These are phyloP conservation scores for Bacterosira constricta DNA, from an alignment of 108 stramenopile species.

Conservation along the genomic window DNA sequence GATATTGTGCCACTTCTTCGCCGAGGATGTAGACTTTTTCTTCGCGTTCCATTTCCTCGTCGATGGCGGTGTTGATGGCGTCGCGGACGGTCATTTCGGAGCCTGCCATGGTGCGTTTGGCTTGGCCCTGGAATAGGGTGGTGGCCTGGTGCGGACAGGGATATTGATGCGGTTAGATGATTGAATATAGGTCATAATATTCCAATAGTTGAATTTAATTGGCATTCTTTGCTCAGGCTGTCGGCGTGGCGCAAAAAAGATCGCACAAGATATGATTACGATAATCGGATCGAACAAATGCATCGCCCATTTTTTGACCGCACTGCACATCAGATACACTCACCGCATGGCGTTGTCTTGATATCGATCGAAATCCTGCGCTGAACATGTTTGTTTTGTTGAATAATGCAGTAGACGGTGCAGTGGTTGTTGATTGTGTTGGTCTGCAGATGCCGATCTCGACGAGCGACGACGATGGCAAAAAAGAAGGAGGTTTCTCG, in stretches of 20 bases:
- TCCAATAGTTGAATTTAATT: neutral
- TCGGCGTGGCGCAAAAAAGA: too few relatives aligned
- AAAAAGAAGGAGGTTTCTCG: neutral
- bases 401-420: neutral
- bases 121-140: conserved; percentile 5
- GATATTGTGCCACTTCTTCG: conserved; percentile 99
- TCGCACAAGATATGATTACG: too few relatives aligned
- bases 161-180: neutral
- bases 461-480: neutral
- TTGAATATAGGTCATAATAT: neutral
- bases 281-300: too few relatives aligned
- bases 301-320: too few relatives aligned
- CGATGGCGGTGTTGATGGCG: conserved; percentile 96
- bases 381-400: conserved; percentile 20
- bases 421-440: too few relatives aligned
- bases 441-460: too few relatives aligned
- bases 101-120: conserved; percentile 65
- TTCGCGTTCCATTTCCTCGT: conserved; percentile 98
- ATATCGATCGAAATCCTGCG: conserved; percentile 29
- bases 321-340: neutral
- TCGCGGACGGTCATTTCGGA: conserved; percentile 94
- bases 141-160: neutral
- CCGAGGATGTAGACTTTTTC: conserved; percentile 92
- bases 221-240: neutral
- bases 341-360: conserved; percentile 36